Evolutionary conservation across 2,329 filamentous ascomycete genomes (phyloP).

Genomic region (Monosporascus sp.): DNA sequence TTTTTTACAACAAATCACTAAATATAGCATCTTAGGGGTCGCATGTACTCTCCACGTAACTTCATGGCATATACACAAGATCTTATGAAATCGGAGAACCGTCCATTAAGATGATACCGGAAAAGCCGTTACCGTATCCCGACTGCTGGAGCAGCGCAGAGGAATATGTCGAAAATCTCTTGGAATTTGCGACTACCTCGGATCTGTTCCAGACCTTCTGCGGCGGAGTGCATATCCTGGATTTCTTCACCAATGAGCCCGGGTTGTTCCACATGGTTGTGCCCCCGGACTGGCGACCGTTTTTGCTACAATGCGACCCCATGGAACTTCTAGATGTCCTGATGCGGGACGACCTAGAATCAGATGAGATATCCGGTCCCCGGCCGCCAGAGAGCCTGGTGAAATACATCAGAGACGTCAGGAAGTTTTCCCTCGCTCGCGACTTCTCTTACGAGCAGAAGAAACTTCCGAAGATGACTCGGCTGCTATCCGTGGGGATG

Average conservation of each 20-base stretch:
- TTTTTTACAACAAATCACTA: too few relatives aligned
- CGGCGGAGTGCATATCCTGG: slow-evolving; percentile 92
- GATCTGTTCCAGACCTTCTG: slow-evolving; percentile 82
- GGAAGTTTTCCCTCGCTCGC: slow-evolving; percentile 62
- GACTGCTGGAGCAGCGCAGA: slow-evolving; percentile 66
- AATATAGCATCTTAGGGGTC: background rate
- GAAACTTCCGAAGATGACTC: slow-evolving; percentile 55
- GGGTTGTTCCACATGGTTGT: slow-evolving; percentile 75
- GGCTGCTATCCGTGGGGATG: slow-evolving; percentile 81
- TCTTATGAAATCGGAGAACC: too few relatives aligned
- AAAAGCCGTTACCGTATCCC: slow-evolving; percentile 60
- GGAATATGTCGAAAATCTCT: slow-evolving; percentile 71
- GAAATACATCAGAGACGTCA: slow-evolving; percentile 66
- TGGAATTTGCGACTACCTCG: slow-evolving; percentile 69
- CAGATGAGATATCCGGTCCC: slow-evolving; percentile 25
- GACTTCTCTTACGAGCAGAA: slow-evolving; percentile 44
- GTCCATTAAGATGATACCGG: slow-evolving; percentile 36
- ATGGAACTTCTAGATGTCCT: slow-evolving; percentile 76
- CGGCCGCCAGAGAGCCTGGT: slow-evolving; percentile 53
- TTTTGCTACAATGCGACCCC: slow-evolving; percentile 65
- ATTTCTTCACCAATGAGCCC: slow-evolving; percentile 85
- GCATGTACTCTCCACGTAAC: background rate
- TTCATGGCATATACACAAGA: background rate
- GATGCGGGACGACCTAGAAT: slow-evolving; percentile 64
- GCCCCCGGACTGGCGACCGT: slow-evolving; percentile 74